Percentiles rank a stretch among this genome's conserved stretches.
Conservation (phyloP, 176 grass and related monocot species). For the Carex littledalei region DNA sequence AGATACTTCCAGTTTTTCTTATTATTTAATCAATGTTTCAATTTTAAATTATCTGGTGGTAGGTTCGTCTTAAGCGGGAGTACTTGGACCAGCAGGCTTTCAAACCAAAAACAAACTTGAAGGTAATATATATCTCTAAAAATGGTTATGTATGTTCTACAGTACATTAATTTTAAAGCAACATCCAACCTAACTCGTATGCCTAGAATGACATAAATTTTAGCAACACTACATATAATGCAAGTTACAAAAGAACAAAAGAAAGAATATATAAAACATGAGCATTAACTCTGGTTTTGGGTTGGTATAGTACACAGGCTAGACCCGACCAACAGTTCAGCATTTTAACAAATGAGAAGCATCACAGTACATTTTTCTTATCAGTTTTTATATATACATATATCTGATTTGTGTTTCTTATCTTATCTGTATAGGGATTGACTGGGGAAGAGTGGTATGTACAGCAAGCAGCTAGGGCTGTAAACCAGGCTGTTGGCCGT, state of each 20-base stretch:
- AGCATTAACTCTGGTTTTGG: conserved; percentile 7
- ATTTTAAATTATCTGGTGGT: conserved; percentile 18
- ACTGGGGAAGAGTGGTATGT: conserved; percentile 89
- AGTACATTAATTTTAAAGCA: background rate
- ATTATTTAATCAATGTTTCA: conserved; percentile 5
- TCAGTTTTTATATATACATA: background rate
- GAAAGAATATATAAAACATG: background rate
- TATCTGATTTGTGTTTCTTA: conserved; percentile 6
- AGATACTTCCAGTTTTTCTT: background rate
- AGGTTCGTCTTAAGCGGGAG: conserved; percentile 91
- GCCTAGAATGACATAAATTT: background rate
- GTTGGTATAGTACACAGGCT: background rate
- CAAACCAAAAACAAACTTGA: conserved; percentile 40
- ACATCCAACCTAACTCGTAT: background rate
- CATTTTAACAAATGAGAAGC: background rate
- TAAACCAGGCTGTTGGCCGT: conserved; percentile 95
- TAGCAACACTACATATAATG: background rate
- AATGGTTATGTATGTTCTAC: background rate
- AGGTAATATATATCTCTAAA: conserved; percentile 31
- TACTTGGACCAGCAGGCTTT: conserved; percentile 69
- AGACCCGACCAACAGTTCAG: background rate
- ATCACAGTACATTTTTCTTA: background rate
- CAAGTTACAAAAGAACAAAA: background rate
- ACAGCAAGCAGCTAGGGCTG: conserved; percentile 92
- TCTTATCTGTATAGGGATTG: conserved; percentile 52